Conservation (phyloP, 306 rosid genomes). For the Castanea crenata region DNA sequence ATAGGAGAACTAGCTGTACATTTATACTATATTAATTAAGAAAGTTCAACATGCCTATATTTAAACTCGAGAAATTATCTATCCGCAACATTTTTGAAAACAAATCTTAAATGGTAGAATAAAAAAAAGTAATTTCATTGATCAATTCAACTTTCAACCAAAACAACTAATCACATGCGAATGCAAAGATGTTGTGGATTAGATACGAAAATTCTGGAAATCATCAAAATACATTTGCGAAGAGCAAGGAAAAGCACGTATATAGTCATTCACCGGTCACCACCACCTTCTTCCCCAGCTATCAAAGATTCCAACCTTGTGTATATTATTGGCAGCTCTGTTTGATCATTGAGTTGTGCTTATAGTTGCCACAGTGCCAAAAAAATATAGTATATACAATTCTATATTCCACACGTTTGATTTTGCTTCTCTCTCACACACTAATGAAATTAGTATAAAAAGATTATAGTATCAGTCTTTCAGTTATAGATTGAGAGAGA, state of each 20-base stretch:
- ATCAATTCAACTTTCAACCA: neutral
- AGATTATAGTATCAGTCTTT: no score
- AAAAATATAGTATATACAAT: neutral
- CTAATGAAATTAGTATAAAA: no score
- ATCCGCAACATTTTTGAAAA: fast-evolving
- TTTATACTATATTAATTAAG: no score
- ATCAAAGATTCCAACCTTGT: neutral
- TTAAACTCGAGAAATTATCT: no score
- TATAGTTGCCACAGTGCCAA: no score
- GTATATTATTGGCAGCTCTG: neutral
- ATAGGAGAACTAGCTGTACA: no score
- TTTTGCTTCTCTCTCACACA: neutral
- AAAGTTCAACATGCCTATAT: no score
- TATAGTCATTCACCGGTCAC: no score
- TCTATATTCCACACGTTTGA: neutral
- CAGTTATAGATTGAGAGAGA: neutral
- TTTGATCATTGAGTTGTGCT: neutral
- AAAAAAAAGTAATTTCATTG: no score
- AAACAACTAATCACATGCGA: neutral
- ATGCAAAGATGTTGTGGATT: no score
- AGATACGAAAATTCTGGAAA: neutral
- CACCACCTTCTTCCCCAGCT: neutral
- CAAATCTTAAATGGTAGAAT: no score
- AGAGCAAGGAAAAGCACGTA: neutral
- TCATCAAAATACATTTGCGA: neutral